Evolutionary conservation across 169 alveolate species (phyloP), one percentile per base, ranked within the genome.

Genomic region (Plasmodium gonderi): DNA sequence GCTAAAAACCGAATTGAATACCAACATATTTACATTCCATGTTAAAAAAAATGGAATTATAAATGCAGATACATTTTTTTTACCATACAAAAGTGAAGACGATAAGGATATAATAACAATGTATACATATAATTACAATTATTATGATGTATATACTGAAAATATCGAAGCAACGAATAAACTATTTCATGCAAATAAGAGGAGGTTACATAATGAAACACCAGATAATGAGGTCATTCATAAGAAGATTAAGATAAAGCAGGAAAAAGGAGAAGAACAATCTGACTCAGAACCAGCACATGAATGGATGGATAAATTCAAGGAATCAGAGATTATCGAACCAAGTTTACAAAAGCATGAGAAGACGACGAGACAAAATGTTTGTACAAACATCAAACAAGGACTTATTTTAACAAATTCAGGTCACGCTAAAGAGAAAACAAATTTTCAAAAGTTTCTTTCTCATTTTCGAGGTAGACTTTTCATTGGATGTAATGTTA

Each of bases 391-490:
- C 54, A 23, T n/a, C 72, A 60, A 54, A 60, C 40, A n/a, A 20
- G 2, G 17, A 23, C 72, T 11, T n/a, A 3, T 4, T n/a, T 1
- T 60, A 23, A 60, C 72, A 60, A 60, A 60, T 23, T 12, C 33
- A 60, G 26, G 26, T 14, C 12, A 0, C 1, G 1, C 31, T 20
- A 20, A 60, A 23, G 36, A 3, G 17, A 49, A 11, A 51, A 8
- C 8, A 6, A 80, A 80, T 6, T 40, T 87, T 44, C 75, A 87
- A 75, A 87, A 87, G 9, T 87, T 49, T n/a, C 64, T 87, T n/a
- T 82, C 68, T 8, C 93, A 87, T 11, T 87, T 87, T 75, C 65
- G 93, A 17, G 93, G 93, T 1, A 51, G 93, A 76, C 11, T 87
- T 9, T 87, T 87, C 68, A 87, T 87, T 36, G 93, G 93, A 12